These are phyloP conservation scores for Scutellaria barbata DNA, from an alignment of 257 asterid species.

Conservation along the genomic window DNA sequence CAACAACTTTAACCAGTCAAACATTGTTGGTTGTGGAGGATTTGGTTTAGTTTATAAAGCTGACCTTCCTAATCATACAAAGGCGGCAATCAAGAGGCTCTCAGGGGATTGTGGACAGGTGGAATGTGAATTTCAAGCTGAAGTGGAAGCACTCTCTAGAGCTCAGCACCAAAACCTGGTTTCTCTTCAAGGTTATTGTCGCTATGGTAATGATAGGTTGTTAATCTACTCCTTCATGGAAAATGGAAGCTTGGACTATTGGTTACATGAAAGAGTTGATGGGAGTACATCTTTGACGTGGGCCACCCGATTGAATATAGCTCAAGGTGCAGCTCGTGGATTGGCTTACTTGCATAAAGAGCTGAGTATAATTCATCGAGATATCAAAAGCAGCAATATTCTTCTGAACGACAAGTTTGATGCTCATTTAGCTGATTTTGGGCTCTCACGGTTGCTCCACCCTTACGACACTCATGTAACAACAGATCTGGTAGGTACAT, in stretches of 20 bases:
- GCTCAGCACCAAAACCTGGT: slow-evolving; percentile 94
- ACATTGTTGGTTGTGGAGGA: slow-evolving; percentile 96
- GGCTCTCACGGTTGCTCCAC: slow-evolving; percentile 74
- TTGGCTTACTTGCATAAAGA: slow-evolving; percentile 81
- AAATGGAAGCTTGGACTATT: slow-evolving; percentile 92
- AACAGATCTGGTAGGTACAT: slow-evolving; percentile 91
- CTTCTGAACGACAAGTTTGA: slow-evolving; percentile 76
- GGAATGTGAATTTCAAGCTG: slow-evolving; percentile 98
- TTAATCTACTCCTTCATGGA: slow-evolving; percentile 91
- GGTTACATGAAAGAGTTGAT: slow-evolving; percentile 85
- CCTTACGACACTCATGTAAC: slow-evolving; percentile 95
- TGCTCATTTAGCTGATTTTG: slow-evolving; percentile 94
- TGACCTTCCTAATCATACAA: slow-evolving; percentile 65
- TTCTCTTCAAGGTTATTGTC: slow-evolving; percentile 91
- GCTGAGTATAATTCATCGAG: slow-evolving; percentile 87
- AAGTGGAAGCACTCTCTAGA: slow-evolving; percentile 89
- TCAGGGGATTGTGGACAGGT: slow-evolving; percentile 96
- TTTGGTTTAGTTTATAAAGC: slow-evolving; percentile 92
- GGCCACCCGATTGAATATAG: slow-evolving; percentile 67
- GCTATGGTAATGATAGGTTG: slow-evolving; percentile 67
- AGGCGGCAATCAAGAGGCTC: slow-evolving; percentile 91
- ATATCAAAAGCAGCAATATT: slow-evolving; percentile 90
- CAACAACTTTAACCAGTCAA: slow-evolving; percentile 83
- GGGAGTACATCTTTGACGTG: slow-evolving; percentile 57
- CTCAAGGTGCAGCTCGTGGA: slow-evolving; percentile 83